Evolutionary conservation across 306 rosid species (phyloP), one percentile per base, ranked within the genome.

Genomic region (Sophora flavescens): DNA sequence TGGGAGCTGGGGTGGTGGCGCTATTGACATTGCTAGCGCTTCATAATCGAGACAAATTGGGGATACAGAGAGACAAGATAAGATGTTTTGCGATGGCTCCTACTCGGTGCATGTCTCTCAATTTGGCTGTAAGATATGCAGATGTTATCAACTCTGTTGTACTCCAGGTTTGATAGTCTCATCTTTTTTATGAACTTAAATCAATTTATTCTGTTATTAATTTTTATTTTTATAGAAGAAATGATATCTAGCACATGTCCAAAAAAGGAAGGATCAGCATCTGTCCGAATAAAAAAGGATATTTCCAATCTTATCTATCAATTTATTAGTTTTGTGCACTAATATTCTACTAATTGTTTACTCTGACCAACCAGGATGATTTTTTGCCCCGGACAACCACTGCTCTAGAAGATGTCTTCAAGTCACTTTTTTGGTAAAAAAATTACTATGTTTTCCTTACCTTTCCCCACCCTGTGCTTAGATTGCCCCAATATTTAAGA

Each of bases 41-140:
- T 74, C 92, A 86, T 72, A 88, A 87, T 60, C 83, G 30, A 14
- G 90, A 78, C 11, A 92, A 87, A 80, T 79, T 94, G 74, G 97
- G 94, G 64, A 82, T 90, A 70, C 90, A 82, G 71, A 92, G 99
- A 81, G 86, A 86, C 76, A 89, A 77, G 88, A 84, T 95, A 79
- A 81, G 87, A 84, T 95, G 99, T 82, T 89, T 75, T 66, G 93
- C 97, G 0, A 51, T 93, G 12, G 99, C 99, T 68, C 97, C 97
- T 70, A 63, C 93, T 53, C 88, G 97, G 45, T 95, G 97, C 63
- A 84, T 89, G 95, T 95, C 99, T 30, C 84, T 92, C 77, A 95
- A 95, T 81, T 82, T 95, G 88, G 99, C 99, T 42, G 97, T 95
- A 78, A 89, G 97, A 90, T 95, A 90, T 79, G 96, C 99, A 1